A percentile compares a stretch with the other conserved stretches of the same genome.
phyloP scores from a whole-genome alignment of 148 eudicot species.

The Chenopodium formosanum region DNA sequence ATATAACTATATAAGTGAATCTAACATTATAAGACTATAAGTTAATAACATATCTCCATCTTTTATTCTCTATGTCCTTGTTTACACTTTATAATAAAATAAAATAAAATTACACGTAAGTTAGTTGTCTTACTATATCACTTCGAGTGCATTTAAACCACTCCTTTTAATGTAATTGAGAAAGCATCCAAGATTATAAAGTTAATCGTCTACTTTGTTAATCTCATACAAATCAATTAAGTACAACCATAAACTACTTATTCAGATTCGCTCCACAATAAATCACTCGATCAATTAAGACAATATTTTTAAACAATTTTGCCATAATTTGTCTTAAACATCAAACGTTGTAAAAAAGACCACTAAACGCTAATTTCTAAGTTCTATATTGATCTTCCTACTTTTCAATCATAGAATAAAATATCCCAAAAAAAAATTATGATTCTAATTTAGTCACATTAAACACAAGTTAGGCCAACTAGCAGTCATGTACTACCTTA shows the following conservation, averaged over 20 bases:
- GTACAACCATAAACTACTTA: too few relatives aligned
- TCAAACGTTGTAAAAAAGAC: too few relatives aligned
- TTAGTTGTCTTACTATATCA: background rate
- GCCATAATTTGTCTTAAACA: too few relatives aligned
- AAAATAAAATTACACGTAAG: background rate
- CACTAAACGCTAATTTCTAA: too few relatives aligned
- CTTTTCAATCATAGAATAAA: too few relatives aligned
- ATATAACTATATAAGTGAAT: background rate
- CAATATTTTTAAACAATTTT: too few relatives aligned
- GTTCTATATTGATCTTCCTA: too few relatives aligned
- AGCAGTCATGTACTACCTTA: background rate
- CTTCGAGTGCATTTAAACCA: background rate
- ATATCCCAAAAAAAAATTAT: too few relatives aligned
- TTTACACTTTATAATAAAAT: background rate
- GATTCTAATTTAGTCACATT: background rate
- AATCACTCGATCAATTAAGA: too few relatives aligned
- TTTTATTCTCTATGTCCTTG: background rate
- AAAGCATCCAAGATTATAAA: background rate
- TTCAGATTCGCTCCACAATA: too few relatives aligned
- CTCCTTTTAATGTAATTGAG: conserved; percentile 3
- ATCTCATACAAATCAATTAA: too few relatives aligned
- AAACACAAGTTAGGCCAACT: background rate
- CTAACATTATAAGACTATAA: background rate
- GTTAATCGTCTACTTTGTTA: background rate
- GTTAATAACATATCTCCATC: background rate